phyloP scores from a whole-genome alignment of 2,329 filamentous ascomycete species.

The Waltergamsia citrina region DNA sequence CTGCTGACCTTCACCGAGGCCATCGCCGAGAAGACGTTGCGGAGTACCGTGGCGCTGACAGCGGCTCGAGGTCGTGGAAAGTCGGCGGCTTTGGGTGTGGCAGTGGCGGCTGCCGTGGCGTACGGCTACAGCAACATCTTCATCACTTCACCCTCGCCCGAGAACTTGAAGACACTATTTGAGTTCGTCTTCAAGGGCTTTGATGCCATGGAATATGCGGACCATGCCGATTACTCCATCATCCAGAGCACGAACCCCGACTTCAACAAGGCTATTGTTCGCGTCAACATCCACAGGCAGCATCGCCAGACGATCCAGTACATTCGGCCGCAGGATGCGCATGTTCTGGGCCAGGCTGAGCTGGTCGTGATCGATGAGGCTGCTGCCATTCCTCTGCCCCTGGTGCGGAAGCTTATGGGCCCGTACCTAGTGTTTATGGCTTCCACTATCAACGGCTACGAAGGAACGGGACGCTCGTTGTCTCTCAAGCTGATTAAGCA shows the following conservation, averaged over 20 bases:
- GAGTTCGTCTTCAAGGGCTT: slow-evolving; percentile 99
- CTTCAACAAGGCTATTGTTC: slow-evolving; percentile 97
- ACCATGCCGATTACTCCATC: slow-evolving; percentile 95
- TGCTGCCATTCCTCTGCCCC: slow-evolving; percentile 85
- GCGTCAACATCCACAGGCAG: slow-evolving; percentile 89
- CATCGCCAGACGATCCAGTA: slow-evolving; percentile 98
- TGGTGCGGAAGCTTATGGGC: slow-evolving; percentile 90
- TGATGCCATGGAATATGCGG: slow-evolving; percentile 84
- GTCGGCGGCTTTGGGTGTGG: slow-evolving; percentile 89
- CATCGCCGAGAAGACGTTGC: slow-evolving; percentile 89
- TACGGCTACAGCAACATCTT: slow-evolving; percentile 99
- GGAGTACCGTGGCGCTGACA: slow-evolving; percentile 87
- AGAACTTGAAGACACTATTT: slow-evolving; percentile 97
- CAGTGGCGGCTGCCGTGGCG: slow-evolving; percentile 86
- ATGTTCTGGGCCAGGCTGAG: slow-evolving; percentile 91
- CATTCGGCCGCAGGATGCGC: slow-evolving; percentile 91
- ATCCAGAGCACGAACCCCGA: slow-evolving; percentile 97
- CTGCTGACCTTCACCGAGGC: slow-evolving; percentile 95
- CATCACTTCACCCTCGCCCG: slow-evolving; percentile 93
- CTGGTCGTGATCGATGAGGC: slow-evolving; percentile 95
- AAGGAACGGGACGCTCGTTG: slow-evolving; percentile 89
- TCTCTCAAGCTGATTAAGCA: slow-evolving; percentile 97
- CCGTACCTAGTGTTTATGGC: slow-evolving; percentile 99
- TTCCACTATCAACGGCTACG: slow-evolving; percentile 97
- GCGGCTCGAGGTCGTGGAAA: slow-evolving; percentile 93